Evolutionary conservation across 1,139 yeast species (phyloP).

Genomic region (Kodamaea plutei): DNA sequence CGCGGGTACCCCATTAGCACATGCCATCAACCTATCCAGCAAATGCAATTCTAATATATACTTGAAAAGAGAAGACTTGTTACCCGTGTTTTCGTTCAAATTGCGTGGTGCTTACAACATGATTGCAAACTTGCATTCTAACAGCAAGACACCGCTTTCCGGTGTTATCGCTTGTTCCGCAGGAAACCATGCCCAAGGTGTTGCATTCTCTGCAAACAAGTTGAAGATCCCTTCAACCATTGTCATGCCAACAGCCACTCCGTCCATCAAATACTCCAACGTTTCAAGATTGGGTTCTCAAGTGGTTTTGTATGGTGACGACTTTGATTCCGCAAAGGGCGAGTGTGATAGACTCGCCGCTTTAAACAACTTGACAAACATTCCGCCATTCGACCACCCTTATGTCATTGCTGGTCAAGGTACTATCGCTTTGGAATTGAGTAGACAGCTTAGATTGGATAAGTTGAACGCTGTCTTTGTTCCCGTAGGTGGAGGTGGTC

Average conservation of each 20-base stretch:
- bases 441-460: conserved; percentile 78
- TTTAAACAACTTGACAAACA: conserved; percentile 73
- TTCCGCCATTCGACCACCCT: conserved; percentile 98
- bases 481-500: conserved; percentile 97
- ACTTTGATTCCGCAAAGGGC: conserved; percentile 85
- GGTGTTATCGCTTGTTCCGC: conserved; percentile 99
- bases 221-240: conserved; percentile 90
- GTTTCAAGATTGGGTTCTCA: conserved; percentile 91
- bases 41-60: conserved; percentile 68
- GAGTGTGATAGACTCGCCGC: conserved; percentile 74
- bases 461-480: conserved; percentile 84
- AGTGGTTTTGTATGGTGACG: conserved; percentile 89
- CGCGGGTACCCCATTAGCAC: conserved; percentile 76
- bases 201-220: conserved; percentile 83
- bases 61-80: conserved; percentile 85
- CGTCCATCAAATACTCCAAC: conserved; percentile 86
- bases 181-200: conserved; percentile 99
- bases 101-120: conserved; percentile 96
- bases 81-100: conserved; percentile 94
- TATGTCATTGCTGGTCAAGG: conserved; percentile 99
- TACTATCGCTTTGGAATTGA: conserved; percentile 87
- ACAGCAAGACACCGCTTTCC: conserved; percentile 57
- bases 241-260: conserved; percentile 97
- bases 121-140: conserved; percentile 75
- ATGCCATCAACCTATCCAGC: conserved; percentile 72